Percentiles rank a stretch among this genome's conserved stretches.
phyloP scores from a whole-genome alignment of 345 rosid genomes.

The Pistacia atlantica region DNA sequence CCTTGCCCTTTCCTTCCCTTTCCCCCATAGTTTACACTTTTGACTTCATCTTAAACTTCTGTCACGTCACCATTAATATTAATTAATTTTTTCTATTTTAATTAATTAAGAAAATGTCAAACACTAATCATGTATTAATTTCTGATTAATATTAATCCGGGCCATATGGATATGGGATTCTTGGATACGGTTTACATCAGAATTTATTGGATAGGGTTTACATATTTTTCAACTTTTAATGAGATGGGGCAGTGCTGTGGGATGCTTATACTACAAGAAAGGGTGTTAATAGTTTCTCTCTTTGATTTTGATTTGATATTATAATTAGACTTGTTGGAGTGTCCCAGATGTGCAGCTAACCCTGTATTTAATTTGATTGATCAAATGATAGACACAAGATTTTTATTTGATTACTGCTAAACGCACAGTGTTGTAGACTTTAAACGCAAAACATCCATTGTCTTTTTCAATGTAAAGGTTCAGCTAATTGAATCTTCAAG shows the following conservation, averaged over 20 bases:
- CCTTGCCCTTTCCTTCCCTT: constrained; percentile 9
- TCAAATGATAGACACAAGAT: no score
- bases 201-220: background rate
- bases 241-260: constrained; percentile 26
- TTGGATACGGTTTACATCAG: background rate
- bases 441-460: background rate
- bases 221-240: constrained; percentile 3
- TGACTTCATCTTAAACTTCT: constrained; percentile 15
- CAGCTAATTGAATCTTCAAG: background rate
- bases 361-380: background rate
- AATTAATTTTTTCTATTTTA: background rate
- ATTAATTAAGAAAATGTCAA: constrained; percentile 6
- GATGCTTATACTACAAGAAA: constrained; percentile 40
- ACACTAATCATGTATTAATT: background rate
- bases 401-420: no score
- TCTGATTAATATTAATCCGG: no score
- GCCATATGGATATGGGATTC: no score
- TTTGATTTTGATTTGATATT: constrained; percentile 3
- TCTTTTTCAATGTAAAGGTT: background rate
- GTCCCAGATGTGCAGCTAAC: background rate
- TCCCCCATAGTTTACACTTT: constrained; percentile 6
- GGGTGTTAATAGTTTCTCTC: constrained; percentile 4
- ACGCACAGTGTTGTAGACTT: background rate
- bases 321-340: background rate
- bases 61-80: background rate